These are phyloP conservation scores for Podila epicladia DNA, from an alignment of 192 early-diverging fungal genomes.

Conservation along the genomic window DNA sequence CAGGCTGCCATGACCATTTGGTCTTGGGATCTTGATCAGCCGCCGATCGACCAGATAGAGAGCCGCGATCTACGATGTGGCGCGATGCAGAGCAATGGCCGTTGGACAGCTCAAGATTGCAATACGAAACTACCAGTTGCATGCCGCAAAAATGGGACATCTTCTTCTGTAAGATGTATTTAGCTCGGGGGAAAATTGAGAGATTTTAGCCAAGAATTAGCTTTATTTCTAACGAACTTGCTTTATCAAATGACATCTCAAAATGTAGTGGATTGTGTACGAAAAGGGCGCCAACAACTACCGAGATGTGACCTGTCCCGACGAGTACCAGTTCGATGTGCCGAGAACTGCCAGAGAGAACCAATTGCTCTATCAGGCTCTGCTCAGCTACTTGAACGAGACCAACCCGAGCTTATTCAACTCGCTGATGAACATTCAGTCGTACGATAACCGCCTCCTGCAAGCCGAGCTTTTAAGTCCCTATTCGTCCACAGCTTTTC, in stretches of 20 bases:
- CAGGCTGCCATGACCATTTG: slow-evolving; percentile 43
- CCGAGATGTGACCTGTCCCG: slow-evolving; percentile 38
- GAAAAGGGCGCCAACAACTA: slow-evolving; percentile 33
- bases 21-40: slow-evolving; percentile 49
- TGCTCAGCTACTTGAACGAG: slow-evolving; percentile 17
- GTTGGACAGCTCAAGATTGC: slow-evolving; percentile 40
- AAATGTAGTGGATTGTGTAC: slow-evolving; percentile 28
- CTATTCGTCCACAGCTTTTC: not conserved
- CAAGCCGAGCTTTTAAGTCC: not conserved
- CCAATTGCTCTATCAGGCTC: slow-evolving; percentile 7
- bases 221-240: not conserved
- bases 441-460: not conserved
- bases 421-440: not conserved
- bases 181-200: not conserved
- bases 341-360: slow-evolving; percentile 43
- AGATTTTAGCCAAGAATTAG: no score
- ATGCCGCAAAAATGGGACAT: slow-evolving; percentile 29
- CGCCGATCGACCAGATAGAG: slow-evolving; percentile 12
- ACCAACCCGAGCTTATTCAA: slow-evolving; percentile 3
- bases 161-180: slow-evolving; percentile 10
- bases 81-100: slow-evolving; percentile 45
- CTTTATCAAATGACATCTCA: not conserved
- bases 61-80: slow-evolving; percentile 34
- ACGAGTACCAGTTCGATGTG: slow-evolving; percentile 34
- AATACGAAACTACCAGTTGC: slow-evolving; percentile 43